Evolutionary conservation across 148 eudicot genomes (phyloP).

Genomic region (Diospyros kaki): DNA sequence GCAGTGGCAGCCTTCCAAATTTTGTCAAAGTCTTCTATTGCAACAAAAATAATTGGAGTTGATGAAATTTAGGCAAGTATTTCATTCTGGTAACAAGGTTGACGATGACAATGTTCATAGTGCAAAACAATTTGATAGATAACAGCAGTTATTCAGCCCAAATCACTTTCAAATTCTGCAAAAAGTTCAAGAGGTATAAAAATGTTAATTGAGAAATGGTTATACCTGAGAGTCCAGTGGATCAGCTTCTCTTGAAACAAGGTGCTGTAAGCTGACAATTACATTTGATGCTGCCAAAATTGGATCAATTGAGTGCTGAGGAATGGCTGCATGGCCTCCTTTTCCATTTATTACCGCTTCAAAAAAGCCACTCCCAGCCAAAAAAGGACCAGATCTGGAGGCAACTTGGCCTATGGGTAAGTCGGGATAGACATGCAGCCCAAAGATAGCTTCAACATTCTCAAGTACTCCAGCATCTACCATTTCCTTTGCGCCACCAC

Average conservation of each 20-base stretch:
- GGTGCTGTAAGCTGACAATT: constrained; percentile 64
- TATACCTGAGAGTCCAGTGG: constrained; percentile 72
- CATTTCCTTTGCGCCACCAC: constrained; percentile 57
- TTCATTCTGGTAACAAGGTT: background rate
- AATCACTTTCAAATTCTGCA: background rate
- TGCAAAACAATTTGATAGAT: background rate
- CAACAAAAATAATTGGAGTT: background rate
- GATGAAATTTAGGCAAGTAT: background rate
- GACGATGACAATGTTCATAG: background rate
- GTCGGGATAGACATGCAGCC: constrained; percentile 36
- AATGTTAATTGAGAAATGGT: background rate
- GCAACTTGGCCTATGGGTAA: constrained; percentile 35
- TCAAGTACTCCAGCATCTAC: constrained; percentile 50
- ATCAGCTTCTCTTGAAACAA: constrained; percentile 75
- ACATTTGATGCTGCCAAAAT: constrained; percentile 68
- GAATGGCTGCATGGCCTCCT: constrained; percentile 67
- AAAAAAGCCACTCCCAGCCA: constrained; percentile 56
- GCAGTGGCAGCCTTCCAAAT: background rate
- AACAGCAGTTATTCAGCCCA: too few relatives aligned
- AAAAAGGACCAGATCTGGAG: constrained; percentile 41
- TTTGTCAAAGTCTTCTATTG: background rate
- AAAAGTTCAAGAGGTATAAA: background rate
- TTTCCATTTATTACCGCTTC: constrained; percentile 59
- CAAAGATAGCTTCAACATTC: constrained; percentile 60
- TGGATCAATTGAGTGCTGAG: constrained; percentile 64